Base-by-base conservation (phyloP, 2,329 filamentous ascomycete species). In the Ceratocystis diversiconidia region DNA sequence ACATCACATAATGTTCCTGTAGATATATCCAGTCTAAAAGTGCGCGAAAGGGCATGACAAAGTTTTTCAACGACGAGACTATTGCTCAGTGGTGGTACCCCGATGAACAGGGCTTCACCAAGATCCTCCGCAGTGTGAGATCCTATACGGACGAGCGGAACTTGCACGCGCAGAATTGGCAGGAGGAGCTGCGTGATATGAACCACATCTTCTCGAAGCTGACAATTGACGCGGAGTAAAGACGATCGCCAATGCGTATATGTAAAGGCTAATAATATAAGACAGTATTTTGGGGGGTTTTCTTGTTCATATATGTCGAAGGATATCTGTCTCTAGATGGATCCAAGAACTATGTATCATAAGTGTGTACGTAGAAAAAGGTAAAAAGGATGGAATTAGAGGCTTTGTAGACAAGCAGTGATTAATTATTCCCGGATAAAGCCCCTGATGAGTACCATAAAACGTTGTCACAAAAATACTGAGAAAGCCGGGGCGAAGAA, bases 51-150 rank as follows among this genome's bases (percentile, higher is more conserved):
- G 86, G 86, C 69, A 87, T 97, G 81, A 85, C 88, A 41, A 82
- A 88, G 60, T 74, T 90, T 28, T 96, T 94, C 80, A 79, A 82
- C 67, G 82, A 89, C 55, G 81, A 84, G 15, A 84, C 86, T 22
- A 84, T 91, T 64, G 83, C 83, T 57, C 80, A 86, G 66, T 96
- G 91, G 90, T 99, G 94, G 94, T 81, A 96, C 2, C 89, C 91
- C 1, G 82, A 94, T 73, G 84, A 90, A 68, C 88, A 92, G 76
- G 85, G 83, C 1, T 88, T 88, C 71, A 86, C 83, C 10, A 82
- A 83, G 0, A 83, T 95, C 52, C 80, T 96, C 64, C 86, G 85
- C 63, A 87, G 83, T 64, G 85, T 96, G 68, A 87, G 92, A 22
- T 82, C 84, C 52, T 92, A 96, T 75, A 89, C 91, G 32, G 85